phyloP scores from a whole-genome alignment of 1,284 basidiomycete genomes.

The Cryptococcus sp. region DNA sequence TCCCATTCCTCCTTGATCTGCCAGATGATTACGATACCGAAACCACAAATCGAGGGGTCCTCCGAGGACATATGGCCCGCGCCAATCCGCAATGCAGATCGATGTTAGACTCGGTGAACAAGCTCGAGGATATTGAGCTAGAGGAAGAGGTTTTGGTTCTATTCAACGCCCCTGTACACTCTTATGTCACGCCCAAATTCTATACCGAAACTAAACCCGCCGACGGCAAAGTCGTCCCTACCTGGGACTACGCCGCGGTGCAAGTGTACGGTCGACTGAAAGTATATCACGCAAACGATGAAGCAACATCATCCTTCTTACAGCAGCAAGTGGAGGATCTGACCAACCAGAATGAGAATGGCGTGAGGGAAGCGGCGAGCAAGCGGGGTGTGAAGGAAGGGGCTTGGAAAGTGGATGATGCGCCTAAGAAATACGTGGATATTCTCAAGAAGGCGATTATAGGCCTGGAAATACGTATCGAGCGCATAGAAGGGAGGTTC shows the following conservation, averaged over 20 bases:
- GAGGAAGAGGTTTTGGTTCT: conserved; percentile 48
- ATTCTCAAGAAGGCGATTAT: conserved; percentile 52
- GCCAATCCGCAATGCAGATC: conserved; percentile 51
- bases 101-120: conserved; percentile 25
- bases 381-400: conserved; percentile 22
- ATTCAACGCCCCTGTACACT: conserved; percentile 47
- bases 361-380: conserved; percentile 26
- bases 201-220: conserved; percentile 49
- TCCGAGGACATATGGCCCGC: conserved; percentile 50
- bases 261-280: conserved; percentile 48
- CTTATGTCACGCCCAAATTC: conserved; percentile 51
- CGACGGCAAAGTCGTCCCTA: conserved; percentile 52
- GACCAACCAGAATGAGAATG: conserved; percentile 31
- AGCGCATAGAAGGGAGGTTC: conserved; percentile 50
- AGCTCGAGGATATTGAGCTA: conserved; percentile 10
- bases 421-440: conserved; percentile 51
- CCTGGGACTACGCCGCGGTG: conserved; percentile 53
- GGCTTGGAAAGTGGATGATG: conserved; percentile 51
- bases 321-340: conserved; percentile 43
- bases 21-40: conserved; percentile 16
- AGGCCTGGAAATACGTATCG: conserved; percentile 52
- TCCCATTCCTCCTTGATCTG: conserved; percentile 54
- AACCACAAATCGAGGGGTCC: conserved; percentile 12
- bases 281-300: conserved; percentile 29
- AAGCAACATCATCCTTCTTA: conserved; percentile 30